Percentiles rank a stretch among this genome's conserved stretches.
These are phyloP conservation scores for Sphaerostilbella broomeana DNA, from an alignment of 2,329 filamentous ascomycete species.

Conservation along the genomic window DNA sequence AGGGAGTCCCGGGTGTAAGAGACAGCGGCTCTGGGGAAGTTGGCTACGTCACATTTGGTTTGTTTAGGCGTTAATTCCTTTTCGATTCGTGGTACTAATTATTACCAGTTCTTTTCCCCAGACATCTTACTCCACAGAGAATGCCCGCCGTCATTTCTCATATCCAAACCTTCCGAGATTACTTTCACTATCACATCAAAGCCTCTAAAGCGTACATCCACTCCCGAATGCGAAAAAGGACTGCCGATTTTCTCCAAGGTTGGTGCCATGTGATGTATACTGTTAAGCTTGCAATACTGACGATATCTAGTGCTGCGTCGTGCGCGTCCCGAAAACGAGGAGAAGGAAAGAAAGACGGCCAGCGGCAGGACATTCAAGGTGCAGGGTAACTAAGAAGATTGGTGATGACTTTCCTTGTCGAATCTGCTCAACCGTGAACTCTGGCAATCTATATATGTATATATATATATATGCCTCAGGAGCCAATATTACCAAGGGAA, in stretches of 20 bases:
- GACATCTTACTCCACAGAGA: conserved; percentile 83
- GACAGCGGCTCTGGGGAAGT: conserved; percentile 74
- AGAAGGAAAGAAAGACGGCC: conserved; percentile 96
- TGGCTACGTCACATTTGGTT: conserved; percentile 97
- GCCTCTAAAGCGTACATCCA: conserved; percentile 99
- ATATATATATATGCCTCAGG: too few species aligned
- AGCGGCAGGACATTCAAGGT: conserved; percentile 86
- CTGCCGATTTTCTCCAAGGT: conserved; percentile 97
- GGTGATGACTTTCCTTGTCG: conserved; percentile 3
- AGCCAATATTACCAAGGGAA: too few species aligned
- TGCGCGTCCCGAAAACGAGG: conserved; percentile 89
- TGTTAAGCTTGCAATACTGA: conserved; percentile 20
- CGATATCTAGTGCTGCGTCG: conserved; percentile 71
- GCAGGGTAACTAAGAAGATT: conserved; percentile 29
- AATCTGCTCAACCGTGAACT: conserved; percentile 7
- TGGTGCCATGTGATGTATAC: conserved; percentile 24
- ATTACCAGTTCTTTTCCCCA: conserved; percentile 76
- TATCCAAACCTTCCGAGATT: conserved; percentile 99
- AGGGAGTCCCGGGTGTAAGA: conserved; percentile 76
- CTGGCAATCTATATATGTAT: conserved; percentile 1
- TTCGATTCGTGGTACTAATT: conserved; percentile 17
- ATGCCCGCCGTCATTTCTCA: conserved; percentile 96
- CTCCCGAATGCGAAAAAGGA: conserved; percentile 94
- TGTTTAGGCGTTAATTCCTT: too few species aligned
- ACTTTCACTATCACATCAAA: conserved; percentile 99